These are phyloP conservation scores for Quercus cerris DNA, from an alignment of 306 rosid genomes.

Conservation along the genomic window DNA sequence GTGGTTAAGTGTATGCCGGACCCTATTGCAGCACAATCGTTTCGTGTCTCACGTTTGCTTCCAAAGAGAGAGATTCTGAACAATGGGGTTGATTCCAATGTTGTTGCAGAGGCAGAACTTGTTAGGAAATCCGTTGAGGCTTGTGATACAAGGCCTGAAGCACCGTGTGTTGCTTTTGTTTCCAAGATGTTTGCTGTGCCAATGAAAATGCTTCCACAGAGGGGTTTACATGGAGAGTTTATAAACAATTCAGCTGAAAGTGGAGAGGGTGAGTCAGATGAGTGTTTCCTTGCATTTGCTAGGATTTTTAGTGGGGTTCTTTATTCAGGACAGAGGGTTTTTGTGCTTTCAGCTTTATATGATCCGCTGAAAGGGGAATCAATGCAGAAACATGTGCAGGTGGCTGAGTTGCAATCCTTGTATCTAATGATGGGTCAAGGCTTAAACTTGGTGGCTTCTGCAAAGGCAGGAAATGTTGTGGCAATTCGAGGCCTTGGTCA, in stretches of 20 bases:
- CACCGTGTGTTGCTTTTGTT: slow-evolving; percentile 81
- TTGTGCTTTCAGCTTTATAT: slow-evolving; percentile 86
- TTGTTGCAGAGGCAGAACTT: slow-evolving; percentile 43
- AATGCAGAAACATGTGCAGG: slow-evolving; percentile 76
- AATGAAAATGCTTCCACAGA: slow-evolving; percentile 57
- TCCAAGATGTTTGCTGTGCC: slow-evolving; percentile 94
- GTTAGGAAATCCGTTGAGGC: slow-evolving; percentile 54
- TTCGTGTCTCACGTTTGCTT: slow-evolving; percentile 57
- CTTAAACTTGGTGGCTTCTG: slow-evolving; percentile 62
- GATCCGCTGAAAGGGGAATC: slow-evolving; percentile 80
- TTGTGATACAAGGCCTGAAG: slow-evolving; percentile 66
- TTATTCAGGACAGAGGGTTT: slow-evolving; percentile 58
- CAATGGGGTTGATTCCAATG: slow-evolving; percentile 19
- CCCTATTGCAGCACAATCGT: slow-evolving; percentile 62
- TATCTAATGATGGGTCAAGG: slow-evolving; percentile 98
- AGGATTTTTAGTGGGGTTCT: slow-evolving; percentile 87
- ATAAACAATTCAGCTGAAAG: slow-evolving; percentile 31
- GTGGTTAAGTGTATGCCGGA: slow-evolving; percentile 70
- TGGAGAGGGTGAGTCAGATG: slow-evolving; percentile 65
- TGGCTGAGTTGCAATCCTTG: slow-evolving; percentile 63
- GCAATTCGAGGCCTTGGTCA: slow-evolving; percentile 95
- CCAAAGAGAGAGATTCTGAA: slow-evolving; percentile 48
- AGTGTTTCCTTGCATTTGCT: slow-evolving; percentile 91
- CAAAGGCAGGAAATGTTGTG: slow-evolving; percentile 75
- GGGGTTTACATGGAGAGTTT: slow-evolving; percentile 33